Conservation (phyloP, 2,329 filamentous ascomycete genomes). For the Diaporthe aspalathi region DNA sequence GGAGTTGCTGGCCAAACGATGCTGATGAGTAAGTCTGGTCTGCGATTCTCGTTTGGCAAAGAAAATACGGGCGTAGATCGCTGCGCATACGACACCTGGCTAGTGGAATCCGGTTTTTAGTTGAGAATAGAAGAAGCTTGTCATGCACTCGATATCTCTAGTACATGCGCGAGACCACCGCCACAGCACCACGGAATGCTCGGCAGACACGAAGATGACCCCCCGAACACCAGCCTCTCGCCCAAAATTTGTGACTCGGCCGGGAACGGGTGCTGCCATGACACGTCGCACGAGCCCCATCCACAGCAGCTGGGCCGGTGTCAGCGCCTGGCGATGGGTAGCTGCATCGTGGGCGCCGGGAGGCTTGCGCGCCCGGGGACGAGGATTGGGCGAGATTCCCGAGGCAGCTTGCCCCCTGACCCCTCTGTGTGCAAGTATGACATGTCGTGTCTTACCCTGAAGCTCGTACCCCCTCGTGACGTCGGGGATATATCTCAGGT, state of each 20-base stretch:
- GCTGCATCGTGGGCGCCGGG: not conserved
- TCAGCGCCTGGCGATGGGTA: not conserved
- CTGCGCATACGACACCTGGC: not conserved
- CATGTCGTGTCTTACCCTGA: conserved; percentile 7
- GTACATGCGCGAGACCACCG: not conserved
- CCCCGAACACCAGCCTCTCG: not conserved
- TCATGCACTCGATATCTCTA: not conserved
- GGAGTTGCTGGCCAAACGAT: conserved; percentile 50
- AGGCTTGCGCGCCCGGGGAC: not conserved
- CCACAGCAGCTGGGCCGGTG: not conserved
- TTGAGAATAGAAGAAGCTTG: not conserved
- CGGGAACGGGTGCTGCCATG: not conserved
- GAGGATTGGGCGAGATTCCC: conserved; percentile 9
- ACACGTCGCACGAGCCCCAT: conserved; percentile 11
- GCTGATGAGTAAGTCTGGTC: conserved; percentile 22
- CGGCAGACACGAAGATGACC: not conserved
- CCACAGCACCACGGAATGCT: not conserved
- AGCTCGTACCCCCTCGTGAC: not conserved
- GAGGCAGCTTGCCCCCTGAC: not conserved
- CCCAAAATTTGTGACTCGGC: not conserved
- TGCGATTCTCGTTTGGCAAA: not conserved
- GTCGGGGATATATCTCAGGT: not conserved
- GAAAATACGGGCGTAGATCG: not conserved
- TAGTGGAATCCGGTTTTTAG: no score
- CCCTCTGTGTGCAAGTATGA: not conserved